Percentiles rank a stretch among this genome's conserved stretches.
These are phyloP conservation scores for Physaria fendleri DNA, from an alignment of 345 rosid species.

Conservation along the genomic window DNA sequence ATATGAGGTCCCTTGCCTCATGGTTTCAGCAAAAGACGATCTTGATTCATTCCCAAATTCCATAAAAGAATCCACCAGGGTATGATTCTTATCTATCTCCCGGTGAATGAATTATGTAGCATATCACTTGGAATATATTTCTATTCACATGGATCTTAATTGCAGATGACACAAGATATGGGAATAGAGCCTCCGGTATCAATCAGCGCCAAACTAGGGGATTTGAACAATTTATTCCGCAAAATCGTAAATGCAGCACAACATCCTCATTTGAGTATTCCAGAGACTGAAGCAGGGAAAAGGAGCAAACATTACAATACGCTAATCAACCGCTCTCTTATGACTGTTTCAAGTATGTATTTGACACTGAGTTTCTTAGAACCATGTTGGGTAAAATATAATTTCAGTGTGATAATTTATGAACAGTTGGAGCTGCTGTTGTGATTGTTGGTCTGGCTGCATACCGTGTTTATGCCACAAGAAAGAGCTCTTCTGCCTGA, in stretches of 20 bases:
- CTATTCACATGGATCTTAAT: background rate
- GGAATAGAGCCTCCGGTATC: constrained; percentile 96
- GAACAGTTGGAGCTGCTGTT: constrained; percentile 88
- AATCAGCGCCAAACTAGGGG: constrained; percentile 77
- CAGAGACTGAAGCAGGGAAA: constrained; percentile 98
- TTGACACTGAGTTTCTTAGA: background rate
- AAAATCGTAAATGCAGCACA: constrained; percentile 81
- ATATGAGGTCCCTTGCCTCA: constrained; percentile 90
- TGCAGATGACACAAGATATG: constrained; percentile 90
- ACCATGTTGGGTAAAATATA: background rate
- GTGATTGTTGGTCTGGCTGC: constrained; percentile 89
- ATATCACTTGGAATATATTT: background rate
- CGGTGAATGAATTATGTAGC: background rate
- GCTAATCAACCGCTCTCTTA: constrained; percentile 85
- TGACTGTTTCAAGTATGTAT: constrained; percentile 80
- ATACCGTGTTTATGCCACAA: constrained; percentile 77
- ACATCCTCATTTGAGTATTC: constrained; percentile 94
- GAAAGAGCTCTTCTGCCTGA: constrained; percentile 67
- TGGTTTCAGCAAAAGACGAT: constrained; percentile 95
- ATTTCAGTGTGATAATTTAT: background rate
- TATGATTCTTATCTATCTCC: constrained; percentile 20
- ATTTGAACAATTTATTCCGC: constrained; percentile 68
- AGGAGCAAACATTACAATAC: constrained; percentile 84
- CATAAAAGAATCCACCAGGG: constrained; percentile 94
- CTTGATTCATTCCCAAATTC: constrained; percentile 87